Evolutionary conservation across 192 early-diverging fungal species (phyloP).

Genomic region (Pilaira anomala): DNA sequence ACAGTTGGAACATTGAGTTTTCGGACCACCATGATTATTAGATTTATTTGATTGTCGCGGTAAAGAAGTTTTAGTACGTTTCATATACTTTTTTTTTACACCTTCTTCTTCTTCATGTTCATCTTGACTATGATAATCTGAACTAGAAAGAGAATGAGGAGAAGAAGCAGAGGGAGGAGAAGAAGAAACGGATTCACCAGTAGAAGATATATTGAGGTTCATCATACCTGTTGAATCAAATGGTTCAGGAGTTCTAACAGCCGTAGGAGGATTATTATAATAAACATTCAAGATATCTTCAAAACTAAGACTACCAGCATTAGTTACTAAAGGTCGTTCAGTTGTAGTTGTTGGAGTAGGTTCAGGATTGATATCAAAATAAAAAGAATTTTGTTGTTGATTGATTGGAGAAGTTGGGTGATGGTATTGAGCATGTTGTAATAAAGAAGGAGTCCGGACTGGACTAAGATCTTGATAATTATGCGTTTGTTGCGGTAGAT

Average conservation of each 20-base stretch:
- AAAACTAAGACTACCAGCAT: conserved; percentile 31
- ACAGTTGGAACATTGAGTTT: conserved; percentile 30
- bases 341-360: not conserved
- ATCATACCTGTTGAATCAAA: not conserved
- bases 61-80: not conserved
- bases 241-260: not conserved
- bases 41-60: not conserved
- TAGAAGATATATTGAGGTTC: not conserved
- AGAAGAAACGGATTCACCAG: not conserved
- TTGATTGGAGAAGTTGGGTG: not conserved
- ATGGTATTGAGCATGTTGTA: conserved; percentile 5
- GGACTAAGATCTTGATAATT: not conserved
- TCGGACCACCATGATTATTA: not conserved
- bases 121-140: conserved; percentile 14
- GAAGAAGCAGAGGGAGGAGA: conserved; percentile 5
- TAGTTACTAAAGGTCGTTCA: not conserved
- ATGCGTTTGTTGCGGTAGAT: not conserved
- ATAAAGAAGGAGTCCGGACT: not conserved
- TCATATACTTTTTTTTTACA: not conserved
- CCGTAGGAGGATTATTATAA: conserved; percentile 7
- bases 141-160: conserved; percentile 10
- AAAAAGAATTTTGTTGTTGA: conserved; percentile 7
- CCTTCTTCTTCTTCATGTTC: conserved; percentile 3
- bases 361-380: conserved; percentile 2
- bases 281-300: conserved; percentile 37